phyloP scores from a whole-genome alignment of 2,329 filamentous ascomycete species.

The Teratosphaeria epicoccoides region DNA sequence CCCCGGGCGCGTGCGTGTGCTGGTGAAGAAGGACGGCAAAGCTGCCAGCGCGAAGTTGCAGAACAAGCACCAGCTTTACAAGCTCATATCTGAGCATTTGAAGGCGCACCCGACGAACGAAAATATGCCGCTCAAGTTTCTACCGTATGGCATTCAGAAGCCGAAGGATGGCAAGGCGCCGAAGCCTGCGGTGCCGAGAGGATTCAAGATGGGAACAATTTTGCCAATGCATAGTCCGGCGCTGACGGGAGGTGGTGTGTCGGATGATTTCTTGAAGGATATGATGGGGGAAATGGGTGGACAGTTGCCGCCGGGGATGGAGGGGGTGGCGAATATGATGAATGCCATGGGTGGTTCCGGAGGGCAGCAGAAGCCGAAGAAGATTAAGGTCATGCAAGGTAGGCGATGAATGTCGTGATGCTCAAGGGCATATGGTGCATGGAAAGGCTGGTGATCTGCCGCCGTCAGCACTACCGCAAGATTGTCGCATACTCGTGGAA shows the following conservation, averaged over 20 bases:
- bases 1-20: constrained; percentile 75
- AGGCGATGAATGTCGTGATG: background rate
- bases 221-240: constrained; percentile 81
- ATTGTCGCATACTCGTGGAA: background rate
- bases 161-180: constrained; percentile 44
- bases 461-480: background rate
- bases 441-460: background rate
- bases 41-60: constrained; percentile 43
- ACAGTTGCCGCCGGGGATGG: constrained; percentile 22
- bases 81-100: constrained; percentile 67
- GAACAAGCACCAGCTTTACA: constrained; percentile 81
- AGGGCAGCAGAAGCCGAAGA: constrained; percentile 1
- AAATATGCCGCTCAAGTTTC: constrained; percentile 57
- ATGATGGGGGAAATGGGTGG: constrained; percentile 84
- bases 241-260: constrained; percentile 84
- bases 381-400: constrained; percentile 1
- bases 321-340: constrained; percentile 20
- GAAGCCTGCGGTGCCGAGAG: constrained; percentile 53
- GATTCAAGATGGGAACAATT: constrained; percentile 81
- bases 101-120: constrained; percentile 67
- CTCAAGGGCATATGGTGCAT: background rate
- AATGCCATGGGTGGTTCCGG: constrained; percentile 3
- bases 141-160: constrained; percentile 65
- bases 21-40: constrained; percentile 50
- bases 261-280: constrained; percentile 88